Conservation (phyloP, 2,329 filamentous ascomycete genomes). For the Hymenoscyphus fraxineus region DNA sequence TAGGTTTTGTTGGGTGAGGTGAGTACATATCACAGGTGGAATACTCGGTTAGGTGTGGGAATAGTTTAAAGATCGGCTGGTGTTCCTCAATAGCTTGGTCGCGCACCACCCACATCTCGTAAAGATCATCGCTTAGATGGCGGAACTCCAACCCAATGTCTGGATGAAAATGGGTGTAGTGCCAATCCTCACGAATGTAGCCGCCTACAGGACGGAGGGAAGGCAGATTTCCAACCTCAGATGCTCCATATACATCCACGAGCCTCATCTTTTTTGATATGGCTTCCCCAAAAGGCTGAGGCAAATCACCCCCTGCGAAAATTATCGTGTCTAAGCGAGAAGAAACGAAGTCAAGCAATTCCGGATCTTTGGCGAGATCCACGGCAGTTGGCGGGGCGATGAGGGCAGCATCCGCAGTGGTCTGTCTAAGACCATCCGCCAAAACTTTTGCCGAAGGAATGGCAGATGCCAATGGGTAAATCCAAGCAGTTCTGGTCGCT, state of each 20-base stretch:
- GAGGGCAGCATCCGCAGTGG: conserved; percentile 4
- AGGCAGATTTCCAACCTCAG: conserved; percentile 5
- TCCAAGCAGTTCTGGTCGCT: conserved; percentile 3
- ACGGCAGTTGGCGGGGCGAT: conserved; percentile 6
- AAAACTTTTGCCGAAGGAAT: conserved; percentile 8
- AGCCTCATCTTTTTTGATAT: conserved; percentile 6
- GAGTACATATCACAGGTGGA: conserved; percentile 38
- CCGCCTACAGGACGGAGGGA: background rate
- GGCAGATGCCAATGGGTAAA: conserved; percentile 6
- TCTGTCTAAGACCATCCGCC: conserved; percentile 7
- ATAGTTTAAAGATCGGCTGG: conserved; percentile 36
- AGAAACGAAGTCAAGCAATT: conserved; percentile 4
- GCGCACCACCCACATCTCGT: conserved; percentile 30
- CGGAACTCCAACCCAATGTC: conserved; percentile 11
- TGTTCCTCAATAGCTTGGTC: conserved; percentile 17
- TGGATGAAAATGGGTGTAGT: conserved; percentile 14
- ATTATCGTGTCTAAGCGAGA: background rate
- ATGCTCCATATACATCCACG: conserved; percentile 5
- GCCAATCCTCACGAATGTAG: conserved; percentile 11
- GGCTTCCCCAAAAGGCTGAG: conserved; percentile 9
- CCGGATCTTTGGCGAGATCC: conserved; percentile 6
- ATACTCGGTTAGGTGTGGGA: conserved; percentile 35
- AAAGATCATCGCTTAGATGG: conserved; percentile 12
- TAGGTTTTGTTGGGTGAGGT: conserved; percentile 36
- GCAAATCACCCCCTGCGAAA: conserved; percentile 12